A percentile compares a stretch with the other conserved stretches of the same genome.
These are phyloP conservation scores for Vaccinium darrowii DNA, from an alignment of 148 eudicot genomes.

Conservation along the genomic window DNA sequence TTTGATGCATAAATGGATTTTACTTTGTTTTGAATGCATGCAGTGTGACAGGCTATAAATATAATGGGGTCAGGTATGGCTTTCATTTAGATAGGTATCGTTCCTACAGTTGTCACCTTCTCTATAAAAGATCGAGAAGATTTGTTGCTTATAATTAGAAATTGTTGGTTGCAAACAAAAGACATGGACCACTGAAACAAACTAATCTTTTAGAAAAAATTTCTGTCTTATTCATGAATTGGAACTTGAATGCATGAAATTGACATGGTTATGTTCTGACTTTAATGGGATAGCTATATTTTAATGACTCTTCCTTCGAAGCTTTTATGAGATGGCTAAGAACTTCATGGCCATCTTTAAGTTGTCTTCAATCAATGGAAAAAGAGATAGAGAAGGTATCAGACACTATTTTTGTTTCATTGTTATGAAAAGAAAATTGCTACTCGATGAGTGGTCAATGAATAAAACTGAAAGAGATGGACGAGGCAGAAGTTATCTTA, in stretches of 20 bases:
- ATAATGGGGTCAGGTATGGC: background rate
- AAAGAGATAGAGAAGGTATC: background rate
- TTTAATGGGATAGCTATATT: background rate
- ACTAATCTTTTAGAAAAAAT: background rate
- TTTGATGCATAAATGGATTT: background rate
- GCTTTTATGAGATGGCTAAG: background rate
- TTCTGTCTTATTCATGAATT: background rate
- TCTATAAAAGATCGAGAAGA: background rate
- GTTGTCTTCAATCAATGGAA: background rate
- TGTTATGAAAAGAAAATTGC: background rate
- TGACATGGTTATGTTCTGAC: background rate
- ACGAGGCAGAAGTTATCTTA: background rate
- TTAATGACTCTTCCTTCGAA: background rate
- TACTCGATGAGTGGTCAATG: background rate
- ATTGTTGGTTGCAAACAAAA: background rate
- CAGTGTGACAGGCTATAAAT: background rate
- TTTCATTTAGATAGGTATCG: background rate
- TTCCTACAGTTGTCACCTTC: background rate
- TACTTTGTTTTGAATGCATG: background rate
- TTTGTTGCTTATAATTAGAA: background rate
- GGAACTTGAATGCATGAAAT: background rate
- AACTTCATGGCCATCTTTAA: background rate
- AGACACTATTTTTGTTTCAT: background rate
- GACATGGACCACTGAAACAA: background rate
- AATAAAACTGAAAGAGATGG: background rate